Conservation (phyloP, 2,329 filamentous ascomycete genomes). For the Xylariaceae sp. region DNA sequence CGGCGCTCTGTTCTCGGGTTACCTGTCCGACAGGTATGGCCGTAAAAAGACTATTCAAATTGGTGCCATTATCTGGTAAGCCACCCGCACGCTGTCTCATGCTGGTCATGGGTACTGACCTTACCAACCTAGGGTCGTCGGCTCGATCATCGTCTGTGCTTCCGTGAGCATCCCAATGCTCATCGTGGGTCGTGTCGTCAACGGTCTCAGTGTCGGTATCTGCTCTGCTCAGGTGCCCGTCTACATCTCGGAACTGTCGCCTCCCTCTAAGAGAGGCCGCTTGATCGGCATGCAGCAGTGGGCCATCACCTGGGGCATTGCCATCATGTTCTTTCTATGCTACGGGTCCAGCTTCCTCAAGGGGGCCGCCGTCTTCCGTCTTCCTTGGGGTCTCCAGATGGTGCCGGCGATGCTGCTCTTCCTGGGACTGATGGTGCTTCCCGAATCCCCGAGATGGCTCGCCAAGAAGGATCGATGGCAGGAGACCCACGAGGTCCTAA, state of each 20-base stretch:
- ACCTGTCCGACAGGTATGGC: slow-evolving; percentile 46
- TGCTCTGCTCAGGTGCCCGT: slow-evolving; percentile 65
- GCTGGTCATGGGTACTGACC: too few relatives aligned
- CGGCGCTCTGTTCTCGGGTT: slow-evolving; percentile 53
- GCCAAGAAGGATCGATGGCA: slow-evolving; percentile 40
- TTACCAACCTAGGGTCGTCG: slow-evolving; percentile 34
- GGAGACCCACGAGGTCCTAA: slow-evolving; percentile 39
- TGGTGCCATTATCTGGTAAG: slow-evolving; percentile 43
- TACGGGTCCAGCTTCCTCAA: slow-evolving; percentile 38
- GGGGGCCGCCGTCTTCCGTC: slow-evolving; percentile 39
- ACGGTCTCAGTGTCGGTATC: slow-evolving; percentile 64
- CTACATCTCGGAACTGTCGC: slow-evolving; percentile 58
- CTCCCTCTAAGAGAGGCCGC: slow-evolving; percentile 36
- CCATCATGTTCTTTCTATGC: slow-evolving; percentile 41
- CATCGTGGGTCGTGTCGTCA: slow-evolving; percentile 61
- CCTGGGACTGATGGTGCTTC: slow-evolving; percentile 34
- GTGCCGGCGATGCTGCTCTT: slow-evolving; percentile 36
- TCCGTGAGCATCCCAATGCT: slow-evolving; percentile 48
- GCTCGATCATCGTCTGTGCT: slow-evolving; percentile 38
- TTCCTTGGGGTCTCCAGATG: slow-evolving; percentile 42
- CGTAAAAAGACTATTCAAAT: slow-evolving; percentile 43
- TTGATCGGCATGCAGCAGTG: slow-evolving; percentile 38
- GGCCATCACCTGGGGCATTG: slow-evolving; percentile 39
- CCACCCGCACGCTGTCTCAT: too few relatives aligned
- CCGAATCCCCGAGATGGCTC: slow-evolving; percentile 44